Evolutionary conservation across 2,329 filamentous ascomycete genomes (phyloP), one percentile per base, ranked within the genome.

Genomic region (Davidsoniella neocaledoniae): DNA sequence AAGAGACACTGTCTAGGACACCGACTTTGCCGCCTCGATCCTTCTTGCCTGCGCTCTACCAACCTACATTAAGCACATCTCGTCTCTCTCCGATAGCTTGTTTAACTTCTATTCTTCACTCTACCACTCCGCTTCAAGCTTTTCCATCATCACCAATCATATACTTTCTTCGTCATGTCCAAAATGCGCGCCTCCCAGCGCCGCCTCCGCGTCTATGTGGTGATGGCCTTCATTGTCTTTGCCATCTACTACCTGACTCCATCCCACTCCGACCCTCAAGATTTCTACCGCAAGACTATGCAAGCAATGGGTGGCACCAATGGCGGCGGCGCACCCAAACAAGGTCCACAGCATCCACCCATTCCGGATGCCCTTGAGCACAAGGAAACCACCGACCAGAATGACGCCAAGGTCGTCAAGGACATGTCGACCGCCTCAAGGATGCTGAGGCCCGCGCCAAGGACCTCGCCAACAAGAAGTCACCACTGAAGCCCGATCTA

Each of bases 361-460:
- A 33, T 72, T 74, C 54, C 71, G 71, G 16, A 77, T 78, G 52
- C 79, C 78, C 56, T 66, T 68, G 50, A 62, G 65, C 49, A 64
- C 73, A 53, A 71, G 60, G 14, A 54, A 52, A 44, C 21, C 29
- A 44, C 39, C n/a, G 36, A 48, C 19, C 23, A 36, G 4, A 25
- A 14, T 6, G 54, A 53, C n/a, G 46, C 43, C 16, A 46, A 49
- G n/a, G 48, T 42, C 14, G 51, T 68, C 55, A 70, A 63, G 58
- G 67, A 70, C 61, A 79, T 76, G 72, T 67, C 55, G 69, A 75
- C 50, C 72, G 81, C 12, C 68, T 86, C 52, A 77, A 76, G 61
- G 77, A 79, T 45, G 80, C 85, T 9, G 81, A 81, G 61, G 71
- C 79, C 39, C 72, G 77, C 53, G 81, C 76, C 26, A 84, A 83